phyloP scores from a whole-genome alignment of 805 yeast genomes.

The Lachancea sp. region DNA sequence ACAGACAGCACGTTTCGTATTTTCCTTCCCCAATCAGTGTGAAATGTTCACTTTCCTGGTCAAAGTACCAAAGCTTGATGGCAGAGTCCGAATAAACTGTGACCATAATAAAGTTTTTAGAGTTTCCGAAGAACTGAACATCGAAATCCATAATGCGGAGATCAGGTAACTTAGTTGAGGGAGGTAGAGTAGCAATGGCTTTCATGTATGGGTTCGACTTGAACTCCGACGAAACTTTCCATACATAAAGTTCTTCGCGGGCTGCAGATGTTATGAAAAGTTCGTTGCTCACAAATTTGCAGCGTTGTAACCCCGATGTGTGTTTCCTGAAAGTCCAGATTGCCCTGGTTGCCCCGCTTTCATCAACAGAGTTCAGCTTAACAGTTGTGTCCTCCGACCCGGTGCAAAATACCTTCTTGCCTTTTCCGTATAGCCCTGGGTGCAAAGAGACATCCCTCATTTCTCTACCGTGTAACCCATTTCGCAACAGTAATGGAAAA shows the following conservation, averaged over 20 bases:
- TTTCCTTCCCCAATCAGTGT: conserved; percentile 39
- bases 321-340: conserved; percentile 70
- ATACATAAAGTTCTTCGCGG: conserved; percentile 78
- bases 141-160: conserved; percentile 85
- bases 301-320: conserved; percentile 79
- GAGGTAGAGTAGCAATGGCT: conserved; percentile 48
- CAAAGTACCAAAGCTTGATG: conserved; percentile 58
- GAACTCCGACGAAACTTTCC: conserved; percentile 50
- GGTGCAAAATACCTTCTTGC: conserved; percentile 37
- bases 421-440: conserved; percentile 26
- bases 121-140: conserved; percentile 35
- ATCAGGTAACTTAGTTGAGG: conserved; percentile 62
- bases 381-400: conserved; percentile 89
- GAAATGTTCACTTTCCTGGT: conserved; percentile 35
- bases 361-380: conserved; percentile 36
- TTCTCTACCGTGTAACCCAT: conserved; percentile 90
- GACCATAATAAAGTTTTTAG: conserved; percentile 34
- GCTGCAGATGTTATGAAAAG: conserved; percentile 61
- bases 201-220: conserved; percentile 39
- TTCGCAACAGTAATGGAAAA: conserved; percentile 34
- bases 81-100: conserved; percentile 84
- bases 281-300: conserved; percentile 50
- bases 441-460: conserved; percentile 67
- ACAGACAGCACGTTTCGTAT: conserved; percentile 72
- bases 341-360: conserved; percentile 39